Percentiles rank a stretch among this genome's conserved stretches.
These are phyloP conservation scores for Obba rivulosa DNA, from an alignment of 768 basidiomycete species.

Conservation along the genomic window DNA sequence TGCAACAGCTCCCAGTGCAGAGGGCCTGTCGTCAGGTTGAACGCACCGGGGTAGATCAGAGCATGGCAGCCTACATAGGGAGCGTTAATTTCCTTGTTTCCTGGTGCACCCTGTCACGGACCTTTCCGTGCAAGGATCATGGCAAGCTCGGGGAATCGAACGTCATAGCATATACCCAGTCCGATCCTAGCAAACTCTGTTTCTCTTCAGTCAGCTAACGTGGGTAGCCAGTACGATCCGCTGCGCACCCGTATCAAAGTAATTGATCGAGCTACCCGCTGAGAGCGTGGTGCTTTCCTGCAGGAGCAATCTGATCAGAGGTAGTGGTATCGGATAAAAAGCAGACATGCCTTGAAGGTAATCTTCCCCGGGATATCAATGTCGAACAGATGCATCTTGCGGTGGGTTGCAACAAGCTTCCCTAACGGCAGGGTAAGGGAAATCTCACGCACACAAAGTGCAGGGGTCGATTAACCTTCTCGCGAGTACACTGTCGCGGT, in stretches of 20 bases:
- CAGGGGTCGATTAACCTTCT: constrained; percentile 38
- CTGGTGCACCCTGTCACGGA: constrained; percentile 14
- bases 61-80: constrained; percentile 68
- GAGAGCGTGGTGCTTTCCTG: constrained; percentile 88
- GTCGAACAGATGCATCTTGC: constrained; percentile 96
- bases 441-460: neutral
- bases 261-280: constrained; percentile 66
- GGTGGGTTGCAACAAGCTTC: constrained; percentile 79
- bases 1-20: constrained; percentile 94
- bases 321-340: neutral
- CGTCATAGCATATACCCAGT: constrained; percentile 93
- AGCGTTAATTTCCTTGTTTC: neutral
- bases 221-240: neutral
- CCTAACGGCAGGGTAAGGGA: constrained; percentile 39
- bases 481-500: constrained; percentile 90
- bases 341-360: constrained; percentile 63
- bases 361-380: constrained; percentile 95
- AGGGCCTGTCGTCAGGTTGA: constrained; percentile 94
- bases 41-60: constrained; percentile 90
- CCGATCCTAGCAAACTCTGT: constrained; percentile 98
- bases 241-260: constrained; percentile 77
- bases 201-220: neutral
- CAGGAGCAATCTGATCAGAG: constrained; percentile 5
- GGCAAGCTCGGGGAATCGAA: constrained; percentile 91
- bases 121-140: constrained; percentile 88